Evolutionary conservation across 2,329 filamentous ascomycete genomes (phyloP).

Genomic region (Verticillium alfalfae): DNA sequence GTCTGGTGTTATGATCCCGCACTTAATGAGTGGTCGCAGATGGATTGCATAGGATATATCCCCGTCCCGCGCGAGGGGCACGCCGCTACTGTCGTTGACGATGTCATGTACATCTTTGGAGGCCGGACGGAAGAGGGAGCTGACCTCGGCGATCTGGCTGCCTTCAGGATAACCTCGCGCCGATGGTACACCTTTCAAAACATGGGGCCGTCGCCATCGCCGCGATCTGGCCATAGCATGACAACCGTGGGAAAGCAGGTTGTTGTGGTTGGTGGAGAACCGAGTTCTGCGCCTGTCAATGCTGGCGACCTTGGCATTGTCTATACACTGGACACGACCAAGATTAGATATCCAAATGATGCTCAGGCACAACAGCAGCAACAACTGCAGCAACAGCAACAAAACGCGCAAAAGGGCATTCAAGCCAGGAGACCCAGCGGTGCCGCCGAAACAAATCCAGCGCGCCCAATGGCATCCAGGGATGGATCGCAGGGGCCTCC

Average conservation of each 20-base stretch:
- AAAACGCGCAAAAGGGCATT: constrained; percentile 25
- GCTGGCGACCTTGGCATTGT: constrained; percentile 80
- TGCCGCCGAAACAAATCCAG: constrained; percentile 23
- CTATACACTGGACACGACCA: constrained; percentile 89
- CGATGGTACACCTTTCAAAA: constrained; percentile 99
- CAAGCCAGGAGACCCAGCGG: constrained; percentile 37
- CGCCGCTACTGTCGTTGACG: constrained; percentile 85
- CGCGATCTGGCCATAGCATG: constrained; percentile 95
- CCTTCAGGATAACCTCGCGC: constrained; percentile 67
- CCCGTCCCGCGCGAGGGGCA: constrained; percentile 91
- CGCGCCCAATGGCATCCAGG: constrained; percentile 35
- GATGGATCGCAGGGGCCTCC: constrained; percentile 47
- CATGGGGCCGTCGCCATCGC: constrained; percentile 93
- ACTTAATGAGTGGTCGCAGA: constrained; percentile 75
- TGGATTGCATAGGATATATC: constrained; percentile 97
- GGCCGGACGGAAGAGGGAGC: constrained; percentile 89
- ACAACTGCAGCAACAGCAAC: constrained; percentile 9
- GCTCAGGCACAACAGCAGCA: constrained; percentile 29
- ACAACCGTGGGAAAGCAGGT: constrained; percentile 90
- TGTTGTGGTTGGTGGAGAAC: constrained; percentile 88
- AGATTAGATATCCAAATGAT: constrained; percentile 94
- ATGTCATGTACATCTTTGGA: constrained; percentile 99
- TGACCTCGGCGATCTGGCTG: constrained; percentile 88
- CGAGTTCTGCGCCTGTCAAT: constrained; percentile 77
- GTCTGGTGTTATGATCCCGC: constrained; percentile 93